Percentiles rank a stretch among this genome's conserved stretches.
Evolutionary conservation across 768 basidiomycete species (phyloP).

Genomic region (Rhodosporidiobolus sp.): DNA sequence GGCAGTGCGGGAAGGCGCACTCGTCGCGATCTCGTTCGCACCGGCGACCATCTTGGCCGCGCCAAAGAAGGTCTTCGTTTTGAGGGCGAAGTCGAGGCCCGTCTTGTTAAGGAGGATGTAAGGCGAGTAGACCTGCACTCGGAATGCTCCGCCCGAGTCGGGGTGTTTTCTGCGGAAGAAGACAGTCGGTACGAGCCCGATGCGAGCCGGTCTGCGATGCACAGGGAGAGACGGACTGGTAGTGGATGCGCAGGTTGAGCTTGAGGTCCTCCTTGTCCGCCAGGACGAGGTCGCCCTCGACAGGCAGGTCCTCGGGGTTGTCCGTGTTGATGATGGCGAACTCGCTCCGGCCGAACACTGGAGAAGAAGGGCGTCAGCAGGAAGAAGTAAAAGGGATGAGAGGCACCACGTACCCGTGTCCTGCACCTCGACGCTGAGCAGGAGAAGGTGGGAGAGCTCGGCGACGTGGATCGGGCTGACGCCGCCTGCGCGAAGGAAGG

Average conservation of each 20-base stretch:
- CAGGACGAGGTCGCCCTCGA: slow-evolving; percentile 68
- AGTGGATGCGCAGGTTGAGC: slow-evolving; percentile 78
- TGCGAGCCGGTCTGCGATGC: too few relatives aligned
- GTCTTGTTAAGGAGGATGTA: slow-evolving; percentile 92
- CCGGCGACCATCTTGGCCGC: slow-evolving; percentile 79
- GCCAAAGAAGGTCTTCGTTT: slow-evolving; percentile 58
- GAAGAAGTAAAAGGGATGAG: neutral
- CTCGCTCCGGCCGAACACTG: slow-evolving; percentile 88
- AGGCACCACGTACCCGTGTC: slow-evolving; percentile 73
- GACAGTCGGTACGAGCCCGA: too few relatives aligned
- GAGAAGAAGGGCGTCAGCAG: neutral
- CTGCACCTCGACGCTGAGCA: slow-evolving; percentile 81
- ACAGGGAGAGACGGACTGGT: slow-evolving; percentile 61
- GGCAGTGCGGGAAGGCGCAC: neutral
- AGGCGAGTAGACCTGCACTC: slow-evolving; percentile 88
- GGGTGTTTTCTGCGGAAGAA: slow-evolving; percentile 62
- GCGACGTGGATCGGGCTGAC: slow-evolving; percentile 95
- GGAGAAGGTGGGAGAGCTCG: slow-evolving; percentile 79
- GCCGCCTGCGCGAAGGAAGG: slow-evolving; percentile 87
- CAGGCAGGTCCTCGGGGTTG: slow-evolving; percentile 79
- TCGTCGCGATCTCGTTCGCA: slow-evolving; percentile 55
- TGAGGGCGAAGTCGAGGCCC: slow-evolving; percentile 72
- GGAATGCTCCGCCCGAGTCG: slow-evolving; percentile 91
- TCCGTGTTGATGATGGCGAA: slow-evolving; percentile 97
- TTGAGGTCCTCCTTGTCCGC: slow-evolving; percentile 71